Conservation (phyloP, 371 early-diverging fungal genomes). For the Vairimorpha apis region DNA sequence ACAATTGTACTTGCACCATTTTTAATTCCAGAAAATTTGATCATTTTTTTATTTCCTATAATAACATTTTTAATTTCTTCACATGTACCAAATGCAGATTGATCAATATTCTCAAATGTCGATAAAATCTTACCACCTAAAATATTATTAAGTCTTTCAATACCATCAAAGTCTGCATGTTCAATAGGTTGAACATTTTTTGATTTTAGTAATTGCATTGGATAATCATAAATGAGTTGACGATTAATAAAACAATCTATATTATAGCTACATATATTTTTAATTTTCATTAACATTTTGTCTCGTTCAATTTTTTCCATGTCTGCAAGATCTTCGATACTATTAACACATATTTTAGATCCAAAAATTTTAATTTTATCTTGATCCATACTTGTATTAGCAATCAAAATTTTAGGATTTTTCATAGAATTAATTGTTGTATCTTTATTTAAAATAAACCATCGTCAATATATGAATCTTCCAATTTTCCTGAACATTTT, state of each 20-base stretch:
- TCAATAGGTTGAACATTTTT: slow-evolving; percentile 90
- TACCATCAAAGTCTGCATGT: slow-evolving; percentile 97
- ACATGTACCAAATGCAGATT: slow-evolving; percentile 84
- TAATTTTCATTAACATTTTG: slow-evolving; percentile 95
- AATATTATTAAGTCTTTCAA: slow-evolving; percentile 73
- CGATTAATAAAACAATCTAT: slow-evolving; percentile 91
- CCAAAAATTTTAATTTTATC: slow-evolving; percentile 99
- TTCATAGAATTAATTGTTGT: slow-evolving; percentile 87
- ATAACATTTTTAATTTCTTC: slow-evolving; percentile 87
- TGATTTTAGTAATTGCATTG: slow-evolving; percentile 91
- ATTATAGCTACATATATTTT: slow-evolving; percentile 70
- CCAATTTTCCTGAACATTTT: slow-evolving; percentile 87
- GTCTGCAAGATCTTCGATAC: slow-evolving; percentile 88
- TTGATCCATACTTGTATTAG: slow-evolving; percentile 84
- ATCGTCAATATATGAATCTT: slow-evolving; percentile 89
- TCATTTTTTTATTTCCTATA: slow-evolving; percentile 80
- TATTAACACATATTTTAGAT: slow-evolving; percentile 87
- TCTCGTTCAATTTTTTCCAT: slow-evolving; percentile 94
- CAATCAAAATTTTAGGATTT: slow-evolving; percentile 85
- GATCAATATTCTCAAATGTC: slow-evolving; percentile 77
- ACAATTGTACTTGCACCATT: slow-evolving; percentile 95
- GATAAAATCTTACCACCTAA: slow-evolving; percentile 87
- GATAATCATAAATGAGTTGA: slow-evolving; percentile 99
- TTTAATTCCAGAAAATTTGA: slow-evolving; percentile 78
- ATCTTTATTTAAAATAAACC: slow-evolving; percentile 96